Evolutionary conservation across 164 flowering plant genomes (phyloP), one percentile per base, ranked within the genome.

Genomic region (Platanus orientalis): DNA sequence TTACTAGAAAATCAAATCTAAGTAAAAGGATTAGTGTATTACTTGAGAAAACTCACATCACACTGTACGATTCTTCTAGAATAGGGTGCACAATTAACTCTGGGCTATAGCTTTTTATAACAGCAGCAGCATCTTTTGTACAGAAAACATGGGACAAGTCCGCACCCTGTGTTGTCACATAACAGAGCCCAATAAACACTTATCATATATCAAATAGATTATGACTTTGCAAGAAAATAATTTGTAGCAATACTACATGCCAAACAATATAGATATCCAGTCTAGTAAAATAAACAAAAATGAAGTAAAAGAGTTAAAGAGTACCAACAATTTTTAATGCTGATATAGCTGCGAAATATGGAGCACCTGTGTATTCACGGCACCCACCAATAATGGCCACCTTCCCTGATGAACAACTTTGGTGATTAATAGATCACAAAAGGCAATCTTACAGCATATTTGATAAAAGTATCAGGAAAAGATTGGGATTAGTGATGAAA

Each of bases 311-410:
- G 48, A 54, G 12, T 7, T 24, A 58, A 32, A 7, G 50, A 62
- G 54, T 16, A 82, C 92, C 82, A 28, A 94, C 99, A 71, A 94
- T 83, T 80, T 84, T 94, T 54, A 94, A 66, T 47, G 99, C 99
- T 30, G 99, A 94, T 71, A 94, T 91, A 54, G 97, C 97, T 21
- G 99, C 83, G 69, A 94, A 94, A 74, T 94, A 94, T 49, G 99
- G 99, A 51, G 99, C 99, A 29, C 99, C 99, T 10, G 99, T 94
- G 79, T 94, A 94, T 67, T 94, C 99, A 34, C 96, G 85, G 72
- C 99, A 94, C 14, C 99, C 99, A 49, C 99, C 99, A 71, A 94
- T 72, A 57, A 94, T 93, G 63, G 97, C 99, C 48, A 95, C 77
- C 81, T 88, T 95, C 63, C 99, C 99, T 95, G 83, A 57, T 47